phyloP scores from a whole-genome alignment of 2,329 filamentous ascomycete species.

The Alternaria solani region DNA sequence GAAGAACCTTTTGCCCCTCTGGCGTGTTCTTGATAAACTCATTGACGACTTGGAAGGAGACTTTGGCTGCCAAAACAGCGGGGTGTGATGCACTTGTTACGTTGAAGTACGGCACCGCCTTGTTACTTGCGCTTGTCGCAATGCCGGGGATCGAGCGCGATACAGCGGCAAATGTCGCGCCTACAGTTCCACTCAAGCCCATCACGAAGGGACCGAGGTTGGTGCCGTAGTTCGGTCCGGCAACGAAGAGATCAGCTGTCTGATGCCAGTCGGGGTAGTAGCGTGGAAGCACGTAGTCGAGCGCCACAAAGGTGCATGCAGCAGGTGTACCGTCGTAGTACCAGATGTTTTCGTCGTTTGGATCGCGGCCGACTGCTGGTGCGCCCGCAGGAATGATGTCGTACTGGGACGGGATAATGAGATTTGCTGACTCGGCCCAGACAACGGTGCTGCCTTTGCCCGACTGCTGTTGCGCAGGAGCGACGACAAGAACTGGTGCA shows the following conservation, averaged over 20 bases:
- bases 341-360: conserved; percentile 63
- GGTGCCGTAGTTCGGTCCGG: conserved; percentile 64
- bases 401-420: conserved; percentile 56
- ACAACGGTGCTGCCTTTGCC: conserved; percentile 56
- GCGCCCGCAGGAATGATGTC: conserved; percentile 57
- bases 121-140: conserved; percentile 57
- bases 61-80: conserved; percentile 55
- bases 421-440: conserved; percentile 55
- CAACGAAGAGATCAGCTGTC: conserved; percentile 62
- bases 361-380: conserved; percentile 61
- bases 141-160: conserved; percentile 61
- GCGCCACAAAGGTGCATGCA: conserved; percentile 63
- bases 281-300: conserved; percentile 64
- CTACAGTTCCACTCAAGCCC: conserved; percentile 43
- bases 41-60: conserved; percentile 56
- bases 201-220: conserved; percentile 63
- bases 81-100: conserved; percentile 55
- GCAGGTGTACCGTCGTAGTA: conserved; percentile 69
- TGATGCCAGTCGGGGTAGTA: conserved; percentile 53
- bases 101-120: conserved; percentile 54
- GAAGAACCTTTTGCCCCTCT: conserved; percentile 49
- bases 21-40: conserved; percentile 53
- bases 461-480: conserved; percentile 55
- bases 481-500: conserved; percentile 52
- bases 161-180: conserved; percentile 61